Base-by-base conservation (phyloP, 2,329 filamentous ascomycete species). In the Xylogone sp. region DNA sequence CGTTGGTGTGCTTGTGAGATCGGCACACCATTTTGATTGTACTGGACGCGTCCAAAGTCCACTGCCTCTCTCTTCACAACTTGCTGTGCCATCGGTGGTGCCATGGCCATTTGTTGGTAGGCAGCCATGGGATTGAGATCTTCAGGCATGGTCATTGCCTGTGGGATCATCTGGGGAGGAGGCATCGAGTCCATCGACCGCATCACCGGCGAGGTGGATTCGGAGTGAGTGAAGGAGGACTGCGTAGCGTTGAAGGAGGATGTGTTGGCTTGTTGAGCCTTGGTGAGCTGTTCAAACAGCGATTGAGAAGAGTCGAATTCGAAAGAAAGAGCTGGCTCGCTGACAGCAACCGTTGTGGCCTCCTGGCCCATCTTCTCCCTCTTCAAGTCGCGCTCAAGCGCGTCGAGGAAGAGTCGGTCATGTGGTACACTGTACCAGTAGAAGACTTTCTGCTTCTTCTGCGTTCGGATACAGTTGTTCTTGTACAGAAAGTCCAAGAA, bases 401-500 rank as follows among this genome's bases (percentile, higher is more conserved):
- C 94, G 75, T 99, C 94, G 61, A 99, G 86, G 75, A 99, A 99
- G 48, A 99, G 84, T 50, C 94, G 85, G 73, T 99, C 94, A 70
- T 99, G 94, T 1, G 94, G 94, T 45, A 99, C 94, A 75, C 92
- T 97, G 75, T 97, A 99, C 94, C 94, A 99, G 76, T 97, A 99
- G 68, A 99, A 99, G 59, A 99, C 94, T 79, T 99, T 99, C 69
- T 99, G 94, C 81, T 99, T 99, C 84, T 99, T 99, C 73, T 99
- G 94, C 34, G 94, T 99, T 62, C 94, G 87, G 63, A 99, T 99
- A 81, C 94, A 99, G 78, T 99, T 99, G 82, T 99, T 99, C 82
- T 99, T 99, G 84, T 99, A 99, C 43, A 99, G 80, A 71, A 97
- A 99, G 73, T 99, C 94, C 56, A 99, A 82, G 75, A 99, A 99